These are phyloP conservation scores for Hymenoscyphus salicellus DNA, from an alignment of 2,329 filamentous ascomycete species.

Conservation along the genomic window DNA sequence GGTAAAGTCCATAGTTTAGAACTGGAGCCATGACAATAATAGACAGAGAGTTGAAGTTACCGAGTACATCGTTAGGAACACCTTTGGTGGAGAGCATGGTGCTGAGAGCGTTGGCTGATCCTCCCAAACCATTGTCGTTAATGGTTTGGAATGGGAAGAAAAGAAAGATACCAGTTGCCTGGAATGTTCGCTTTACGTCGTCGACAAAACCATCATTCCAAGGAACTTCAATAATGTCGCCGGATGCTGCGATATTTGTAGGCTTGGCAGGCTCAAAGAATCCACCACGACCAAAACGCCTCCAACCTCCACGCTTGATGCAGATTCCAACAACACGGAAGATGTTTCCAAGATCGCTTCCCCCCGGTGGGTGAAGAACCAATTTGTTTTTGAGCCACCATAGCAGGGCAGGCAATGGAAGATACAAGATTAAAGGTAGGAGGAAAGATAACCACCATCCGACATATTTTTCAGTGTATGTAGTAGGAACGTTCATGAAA, in stretches of 20 bases:
- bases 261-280: conserved; percentile 71
- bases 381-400: conserved; percentile 42
- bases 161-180: conserved; percentile 66
- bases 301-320: conserved; percentile 57
- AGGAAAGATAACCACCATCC: conserved; percentile 48
- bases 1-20: conserved; percentile 66
- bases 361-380: conserved; percentile 45
- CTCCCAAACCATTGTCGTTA: conserved; percentile 46
- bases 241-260: conserved; percentile 51
- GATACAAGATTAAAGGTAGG: conserved; percentile 57
- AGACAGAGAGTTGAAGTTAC: conserved; percentile 72
- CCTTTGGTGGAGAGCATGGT: conserved; percentile 65
- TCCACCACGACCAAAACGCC: conserved; percentile 33
- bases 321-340: conserved; percentile 43
- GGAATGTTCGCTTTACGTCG: conserved; percentile 67
- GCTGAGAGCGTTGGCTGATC: conserved; percentile 48
- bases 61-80: conserved; percentile 73
- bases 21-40: conserved; percentile 73
- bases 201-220: conserved; percentile 82
- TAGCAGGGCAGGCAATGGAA: conserved; percentile 53
- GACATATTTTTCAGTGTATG: conserved; percentile 45
- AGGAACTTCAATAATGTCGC: conserved; percentile 67
- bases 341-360: conserved; percentile 46
- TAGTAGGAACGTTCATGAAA: conserved; percentile 43
- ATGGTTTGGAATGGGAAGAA: conserved; percentile 46